Evolutionary conservation across 2,329 filamentous ascomycete species (phyloP), one percentile per base, ranked within the genome.

Genomic region (Chaetomium globosum): DNA sequence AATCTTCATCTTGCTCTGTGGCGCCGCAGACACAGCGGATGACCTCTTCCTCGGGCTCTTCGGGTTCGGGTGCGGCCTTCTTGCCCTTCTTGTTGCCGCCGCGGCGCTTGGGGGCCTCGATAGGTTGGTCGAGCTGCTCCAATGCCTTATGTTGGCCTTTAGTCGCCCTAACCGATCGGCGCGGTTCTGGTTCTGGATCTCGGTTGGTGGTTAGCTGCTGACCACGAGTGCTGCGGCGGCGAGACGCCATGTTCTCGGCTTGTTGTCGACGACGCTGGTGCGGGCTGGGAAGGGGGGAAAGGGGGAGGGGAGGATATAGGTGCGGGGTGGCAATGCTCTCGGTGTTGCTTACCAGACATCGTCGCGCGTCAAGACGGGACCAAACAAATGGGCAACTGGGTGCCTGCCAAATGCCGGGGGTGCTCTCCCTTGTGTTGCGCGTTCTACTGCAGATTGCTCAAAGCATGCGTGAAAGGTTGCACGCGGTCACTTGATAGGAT

Each of bases 111-210:
- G 84, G 79, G 9, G 78, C 77, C 64, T 85, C 81, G 65, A 80
- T 75, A 2, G 80, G 80, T 67, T 84, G 82, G 65, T 92, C 90
- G 71, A 91, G 85, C 63, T 89, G 83, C 74, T 97, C 93, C 72
- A 92, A 89, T 70, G 90, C 90, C 78, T 97, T 97, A 78, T 98
- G 93, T 74, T 97, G 93, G 75, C 95, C 95, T 76, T 99, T 99
- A 69, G 95, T 99, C 73, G 94, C 93, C 74, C 95, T 90, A 70
- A 95, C 93, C 52, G 95, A 99, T 75, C 95, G 91, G 77, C 95
- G 90, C 65, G 93, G 91, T 85, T 97, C 94, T 65, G 80, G 77
- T 78, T 87, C 83, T 75, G 77, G 77, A 78, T 72, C 56, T 59
- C 57, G 26, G 6, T 48, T 16, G 54, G 3, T 60, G 56, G 68